phyloP scores from a whole-genome alignment of 1,284 basidiomycete genomes.

The Inonotus hispidus region DNA sequence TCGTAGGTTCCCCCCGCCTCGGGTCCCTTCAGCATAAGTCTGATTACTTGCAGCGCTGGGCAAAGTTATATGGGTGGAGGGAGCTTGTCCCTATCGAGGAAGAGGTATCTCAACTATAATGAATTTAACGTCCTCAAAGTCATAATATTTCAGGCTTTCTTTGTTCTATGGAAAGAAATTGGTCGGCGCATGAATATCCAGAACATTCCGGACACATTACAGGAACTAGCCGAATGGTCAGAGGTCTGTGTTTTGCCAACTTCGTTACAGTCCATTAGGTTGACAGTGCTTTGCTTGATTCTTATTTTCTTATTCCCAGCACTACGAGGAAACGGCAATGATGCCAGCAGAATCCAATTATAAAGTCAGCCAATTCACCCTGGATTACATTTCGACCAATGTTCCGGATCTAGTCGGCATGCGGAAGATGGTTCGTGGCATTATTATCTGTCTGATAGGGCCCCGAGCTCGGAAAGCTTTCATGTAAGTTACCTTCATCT shows the following conservation, averaged over 20 bases:
- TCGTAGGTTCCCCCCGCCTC: too few relatives aligned
- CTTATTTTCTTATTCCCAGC: conserved; percentile 23
- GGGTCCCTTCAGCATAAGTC: too few relatives aligned
- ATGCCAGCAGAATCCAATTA: conserved; percentile 35
- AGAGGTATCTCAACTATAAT: conserved; percentile 21
- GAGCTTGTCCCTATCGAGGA: conserved; percentile 31
- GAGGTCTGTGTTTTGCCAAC: conserved; percentile 24
- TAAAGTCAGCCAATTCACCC: conserved; percentile 33
- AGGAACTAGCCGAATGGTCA: conserved; percentile 34
- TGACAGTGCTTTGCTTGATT: neutral
- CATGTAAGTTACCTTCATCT: neutral
- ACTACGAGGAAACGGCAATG: conserved; percentile 37
- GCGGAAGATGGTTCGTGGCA: conserved; percentile 28
- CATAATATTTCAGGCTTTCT: conserved; percentile 31
- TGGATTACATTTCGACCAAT: conserved; percentile 34
- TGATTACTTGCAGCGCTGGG: conserved; percentile 30
- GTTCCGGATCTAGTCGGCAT: conserved; percentile 35
- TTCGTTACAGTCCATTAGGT: neutral
- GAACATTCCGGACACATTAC: conserved; percentile 36
- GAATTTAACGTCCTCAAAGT: neutral
- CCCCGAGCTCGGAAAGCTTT: conserved; percentile 30
- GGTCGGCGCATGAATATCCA: conserved; percentile 37
- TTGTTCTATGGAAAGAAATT: conserved; percentile 38
- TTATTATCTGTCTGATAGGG: conserved; percentile 34
- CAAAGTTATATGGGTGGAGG: conserved; percentile 33